Evolutionary conservation across 1,284 basidiomycete genomes (phyloP).

Genomic region (Xerocomus minutiporus): DNA sequence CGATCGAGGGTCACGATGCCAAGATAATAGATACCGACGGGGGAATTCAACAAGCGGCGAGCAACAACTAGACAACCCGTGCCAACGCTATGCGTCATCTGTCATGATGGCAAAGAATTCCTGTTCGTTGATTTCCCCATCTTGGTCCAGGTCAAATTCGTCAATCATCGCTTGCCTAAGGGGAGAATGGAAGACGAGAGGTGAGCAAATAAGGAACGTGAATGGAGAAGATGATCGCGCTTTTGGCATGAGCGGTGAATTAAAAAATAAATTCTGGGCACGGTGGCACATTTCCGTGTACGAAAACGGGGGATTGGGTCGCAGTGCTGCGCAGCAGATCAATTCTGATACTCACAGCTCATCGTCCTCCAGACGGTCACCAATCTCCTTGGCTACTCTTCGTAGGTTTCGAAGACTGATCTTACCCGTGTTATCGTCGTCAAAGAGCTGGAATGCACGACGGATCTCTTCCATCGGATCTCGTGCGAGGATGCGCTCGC

Average conservation of each 20-base stretch:
- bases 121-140: conserved; percentile 94
- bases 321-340: conserved; percentile 20
- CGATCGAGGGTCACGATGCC: conserved; percentile 18
- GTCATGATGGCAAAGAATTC: conserved; percentile 97
- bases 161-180: conserved; percentile 98
- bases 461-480: conserved; percentile 97
- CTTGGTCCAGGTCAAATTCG: conserved; percentile 98
- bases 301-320: conserved; percentile 26
- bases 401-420: conserved; percentile 89
- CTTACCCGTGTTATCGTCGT: conserved; percentile 94
- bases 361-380: conserved; percentile 93
- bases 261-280: conserved; percentile 8
- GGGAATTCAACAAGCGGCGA: not conserved
- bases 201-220: conserved; percentile 31
- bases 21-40: not conserved
- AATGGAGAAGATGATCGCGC: not conserved
- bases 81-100: conserved; percentile 62
- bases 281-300: conserved; percentile 19
- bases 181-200: conserved; percentile 29
- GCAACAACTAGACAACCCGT: too few relatives aligned
- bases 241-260: conserved; percentile 12
- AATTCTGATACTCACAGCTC: conserved; percentile 72
- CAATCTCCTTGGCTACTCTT: conserved; percentile 95
- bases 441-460: conserved; percentile 93
- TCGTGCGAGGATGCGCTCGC: conserved; percentile 85